Conservation (phyloP, 345 rosid species). For the Citrus medica region DNA sequence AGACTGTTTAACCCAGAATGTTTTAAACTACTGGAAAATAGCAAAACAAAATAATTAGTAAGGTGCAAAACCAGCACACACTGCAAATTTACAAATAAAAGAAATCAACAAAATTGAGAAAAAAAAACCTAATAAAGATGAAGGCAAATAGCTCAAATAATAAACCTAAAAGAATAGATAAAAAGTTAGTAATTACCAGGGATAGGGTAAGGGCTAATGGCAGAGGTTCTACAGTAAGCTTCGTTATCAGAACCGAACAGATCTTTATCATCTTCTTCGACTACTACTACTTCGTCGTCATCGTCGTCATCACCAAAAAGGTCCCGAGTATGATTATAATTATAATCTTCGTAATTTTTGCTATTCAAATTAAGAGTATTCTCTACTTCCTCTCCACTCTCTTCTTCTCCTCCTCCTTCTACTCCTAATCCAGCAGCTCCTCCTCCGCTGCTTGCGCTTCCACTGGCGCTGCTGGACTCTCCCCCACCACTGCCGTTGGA, state of each 20-base stretch:
- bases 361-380: constrained; percentile 8
- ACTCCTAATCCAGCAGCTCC: constrained; percentile 47
- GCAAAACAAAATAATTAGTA: neutral
- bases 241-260: constrained; percentile 90
- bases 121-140: neutral
- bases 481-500: constrained; percentile 36
- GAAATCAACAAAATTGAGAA: neutral
- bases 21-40: neutral
- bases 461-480: constrained; percentile 44
- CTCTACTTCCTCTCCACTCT: constrained; percentile 44
- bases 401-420: constrained; percentile 37
- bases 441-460: constrained; percentile 46
- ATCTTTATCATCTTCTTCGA: constrained; percentile 49
- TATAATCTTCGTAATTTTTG: constrained; percentile 10
- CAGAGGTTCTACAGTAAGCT: constrained; percentile 77
- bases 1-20: neutral
- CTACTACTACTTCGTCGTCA: constrained; percentile 16
- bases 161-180: neutral
- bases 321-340: constrained; percentile 5
- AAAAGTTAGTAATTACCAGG: constrained; percentile 48
- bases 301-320: constrained; percentile 16
- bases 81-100: neutral
- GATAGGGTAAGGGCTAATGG: constrained; percentile 55
- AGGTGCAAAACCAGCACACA: neutral
- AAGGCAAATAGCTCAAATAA: neutral